Evolutionary conservation across 1,284 basidiomycete species (phyloP).

Genomic region (Heterobasidion occidentale): DNA sequence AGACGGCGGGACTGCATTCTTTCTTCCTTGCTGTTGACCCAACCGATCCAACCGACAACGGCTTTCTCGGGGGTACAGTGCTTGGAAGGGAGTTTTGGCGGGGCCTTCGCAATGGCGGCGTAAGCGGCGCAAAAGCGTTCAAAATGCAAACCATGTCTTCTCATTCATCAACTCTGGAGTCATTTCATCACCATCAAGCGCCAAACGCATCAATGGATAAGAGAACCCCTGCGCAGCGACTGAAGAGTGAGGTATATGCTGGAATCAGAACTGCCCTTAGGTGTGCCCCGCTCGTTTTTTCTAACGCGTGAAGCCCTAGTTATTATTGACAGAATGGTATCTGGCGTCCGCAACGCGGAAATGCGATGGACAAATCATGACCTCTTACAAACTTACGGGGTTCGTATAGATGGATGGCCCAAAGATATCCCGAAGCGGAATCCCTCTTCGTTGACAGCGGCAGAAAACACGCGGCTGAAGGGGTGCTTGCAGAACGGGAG

Average conservation of each 20-base stretch:
- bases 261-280: constrained; percentile 42
- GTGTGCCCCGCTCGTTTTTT: constrained; percentile 22
- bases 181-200: background rate
- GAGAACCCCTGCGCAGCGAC: constrained; percentile 26
- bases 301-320: constrained; percentile 1
- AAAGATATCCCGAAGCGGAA: constrained; percentile 45
- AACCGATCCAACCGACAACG: constrained; percentile 31
- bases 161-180: background rate
- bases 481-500: constrained; percentile 38
- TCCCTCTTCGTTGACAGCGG: constrained; percentile 45
- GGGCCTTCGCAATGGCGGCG: constrained; percentile 47
- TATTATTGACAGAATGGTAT: constrained; percentile 30
- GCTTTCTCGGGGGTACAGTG: constrained; percentile 55
- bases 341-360: constrained; percentile 54
- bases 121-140: constrained; percentile 47
- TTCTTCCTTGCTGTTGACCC: constrained; percentile 56
- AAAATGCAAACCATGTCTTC: constrained; percentile 23
- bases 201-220: constrained; percentile 11
- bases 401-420: constrained; percentile 57
- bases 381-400: constrained; percentile 43
- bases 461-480: constrained; percentile 44
- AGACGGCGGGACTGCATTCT: constrained; percentile 43
- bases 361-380: constrained; percentile 69
- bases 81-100: constrained; percentile 59
- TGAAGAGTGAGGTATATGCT: constrained; percentile 48